Evolutionary conservation across 495 filamentous ascomycete species (phyloP).

Genomic region (Podospora anserina): DNA sequence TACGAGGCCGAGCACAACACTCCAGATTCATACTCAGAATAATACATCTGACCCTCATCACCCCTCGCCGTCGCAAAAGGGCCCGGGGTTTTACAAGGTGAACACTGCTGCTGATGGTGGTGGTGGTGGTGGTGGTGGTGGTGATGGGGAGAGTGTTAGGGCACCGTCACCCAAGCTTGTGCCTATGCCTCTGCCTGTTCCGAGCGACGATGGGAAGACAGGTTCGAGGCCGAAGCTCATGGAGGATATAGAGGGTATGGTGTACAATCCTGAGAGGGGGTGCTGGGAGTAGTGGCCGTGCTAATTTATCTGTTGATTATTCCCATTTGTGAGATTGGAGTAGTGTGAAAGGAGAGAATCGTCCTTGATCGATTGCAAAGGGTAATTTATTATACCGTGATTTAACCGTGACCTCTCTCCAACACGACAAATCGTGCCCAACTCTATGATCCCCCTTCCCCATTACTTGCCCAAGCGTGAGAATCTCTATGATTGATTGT

Average conservation of each 20-base stretch:
- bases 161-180: background rate
- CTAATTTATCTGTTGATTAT: too few species aligned
- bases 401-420: too few species aligned
- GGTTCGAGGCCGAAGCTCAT: background rate
- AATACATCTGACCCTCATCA: background rate
- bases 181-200: background rate
- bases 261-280: background rate
- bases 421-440: too few species aligned
- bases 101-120: background rate
- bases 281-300: background rate
- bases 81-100: background rate
- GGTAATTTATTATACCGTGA: too few species aligned
- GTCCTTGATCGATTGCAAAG: too few species aligned
- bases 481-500: too few species aligned
- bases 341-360: too few species aligned
- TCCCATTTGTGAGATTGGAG: too few species aligned
- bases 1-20: background rate
- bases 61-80: background rate
- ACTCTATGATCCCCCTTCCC: too few species aligned
- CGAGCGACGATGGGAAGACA: background rate
- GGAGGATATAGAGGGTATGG: background rate
- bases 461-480: too few species aligned
- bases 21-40: background rate
- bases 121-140: background rate
- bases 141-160: too few species aligned